These are phyloP conservation scores for Cercospora brassicicola DNA, from an alignment of 2,329 filamentous ascomycete genomes.

Conservation along the genomic window DNA sequence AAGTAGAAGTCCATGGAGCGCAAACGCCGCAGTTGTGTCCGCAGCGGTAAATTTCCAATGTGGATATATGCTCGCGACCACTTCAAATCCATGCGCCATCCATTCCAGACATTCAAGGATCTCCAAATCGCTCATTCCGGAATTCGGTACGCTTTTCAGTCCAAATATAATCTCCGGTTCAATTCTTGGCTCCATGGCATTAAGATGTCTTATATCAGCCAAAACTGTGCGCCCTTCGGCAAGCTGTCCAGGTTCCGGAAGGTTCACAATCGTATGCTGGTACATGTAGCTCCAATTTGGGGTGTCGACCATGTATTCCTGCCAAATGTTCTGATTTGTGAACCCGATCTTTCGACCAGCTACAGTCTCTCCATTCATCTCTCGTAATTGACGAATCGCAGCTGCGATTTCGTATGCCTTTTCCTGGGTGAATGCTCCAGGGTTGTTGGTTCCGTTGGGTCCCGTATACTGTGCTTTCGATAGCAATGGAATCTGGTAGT, in stretches of 20 bases:
- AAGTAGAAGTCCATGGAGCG: constrained; percentile 26
- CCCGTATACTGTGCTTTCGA: constrained; percentile 23
- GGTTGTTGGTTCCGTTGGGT: constrained; percentile 5
- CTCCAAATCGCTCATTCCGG: constrained; percentile 25
- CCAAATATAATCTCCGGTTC: constrained; percentile 29
- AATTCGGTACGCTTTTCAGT: constrained; percentile 17
- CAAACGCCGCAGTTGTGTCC: constrained; percentile 27
- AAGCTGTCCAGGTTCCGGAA: constrained; percentile 20
- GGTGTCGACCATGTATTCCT: constrained; percentile 24
- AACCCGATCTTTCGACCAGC: constrained; percentile 29
- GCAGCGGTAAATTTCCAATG: constrained; percentile 30
- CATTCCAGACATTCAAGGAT: constrained; percentile 25
- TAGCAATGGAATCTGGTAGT: constrained; percentile 29
- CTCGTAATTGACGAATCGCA: constrained; percentile 27
- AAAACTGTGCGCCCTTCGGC: constrained; percentile 23
- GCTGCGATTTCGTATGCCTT: constrained; percentile 28
- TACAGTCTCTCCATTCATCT: constrained; percentile 29
- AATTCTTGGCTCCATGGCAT: constrained; percentile 27
- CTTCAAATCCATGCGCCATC: constrained; percentile 27
- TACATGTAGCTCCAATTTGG: constrained; percentile 29
- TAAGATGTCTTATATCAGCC: constrained; percentile 25
- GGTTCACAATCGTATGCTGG: constrained; percentile 25
- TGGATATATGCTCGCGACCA: constrained; percentile 26
- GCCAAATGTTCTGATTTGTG: constrained; percentile 25
- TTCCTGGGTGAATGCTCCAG: constrained; percentile 23